phyloP scores from a whole-genome alignment of 2,329 filamentous ascomycete genomes.

The Exutisphaerella laricina region DNA sequence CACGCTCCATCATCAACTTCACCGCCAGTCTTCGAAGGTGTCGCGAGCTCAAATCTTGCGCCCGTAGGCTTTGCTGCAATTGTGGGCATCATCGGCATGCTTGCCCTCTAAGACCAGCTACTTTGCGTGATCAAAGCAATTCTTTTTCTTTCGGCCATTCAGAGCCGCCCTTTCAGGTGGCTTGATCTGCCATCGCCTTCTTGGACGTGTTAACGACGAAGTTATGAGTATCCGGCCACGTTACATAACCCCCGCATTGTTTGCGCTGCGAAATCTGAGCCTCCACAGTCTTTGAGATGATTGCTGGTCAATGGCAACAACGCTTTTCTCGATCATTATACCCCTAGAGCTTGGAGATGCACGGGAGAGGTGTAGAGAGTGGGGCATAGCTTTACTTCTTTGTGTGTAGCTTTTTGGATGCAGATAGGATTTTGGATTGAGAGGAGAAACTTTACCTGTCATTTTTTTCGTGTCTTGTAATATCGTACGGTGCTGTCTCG shows the following conservation, averaged over 20 bases:
- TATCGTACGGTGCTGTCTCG: too few relatives aligned
- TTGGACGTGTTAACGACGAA: conserved; percentile 2
- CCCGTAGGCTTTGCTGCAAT: conserved; percentile 18
- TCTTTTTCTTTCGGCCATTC: conserved; percentile 9
- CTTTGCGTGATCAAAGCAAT: too few relatives aligned
- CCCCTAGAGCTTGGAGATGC: conserved; percentile 9
- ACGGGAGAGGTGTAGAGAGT: conserved; percentile 7
- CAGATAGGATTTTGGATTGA: conserved; percentile 1
- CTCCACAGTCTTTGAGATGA: conserved; percentile 8
- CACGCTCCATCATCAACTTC: conserved; percentile 1
- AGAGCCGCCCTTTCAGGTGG: not conserved
- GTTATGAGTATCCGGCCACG: conserved; percentile 6
- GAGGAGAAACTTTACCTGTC: not conserved
- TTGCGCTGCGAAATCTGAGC: too few relatives aligned
- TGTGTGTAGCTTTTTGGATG: conserved; percentile 15
- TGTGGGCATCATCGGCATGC: conserved; percentile 19
- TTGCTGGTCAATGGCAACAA: conserved; percentile 11
- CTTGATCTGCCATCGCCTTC: not conserved
- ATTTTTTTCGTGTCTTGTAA: not conserved
- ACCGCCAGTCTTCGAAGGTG: conserved; percentile 14
- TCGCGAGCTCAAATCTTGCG: conserved; percentile 15
- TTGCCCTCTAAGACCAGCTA: conserved; percentile 8
- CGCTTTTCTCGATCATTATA: conserved; percentile 4
- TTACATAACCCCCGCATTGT: too few relatives aligned
- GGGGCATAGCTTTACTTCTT: conserved; percentile 13